Evolutionary conservation across 495 filamentous ascomycete genomes (phyloP).

Genomic region (Aspergillus bertholletiae): DNA sequence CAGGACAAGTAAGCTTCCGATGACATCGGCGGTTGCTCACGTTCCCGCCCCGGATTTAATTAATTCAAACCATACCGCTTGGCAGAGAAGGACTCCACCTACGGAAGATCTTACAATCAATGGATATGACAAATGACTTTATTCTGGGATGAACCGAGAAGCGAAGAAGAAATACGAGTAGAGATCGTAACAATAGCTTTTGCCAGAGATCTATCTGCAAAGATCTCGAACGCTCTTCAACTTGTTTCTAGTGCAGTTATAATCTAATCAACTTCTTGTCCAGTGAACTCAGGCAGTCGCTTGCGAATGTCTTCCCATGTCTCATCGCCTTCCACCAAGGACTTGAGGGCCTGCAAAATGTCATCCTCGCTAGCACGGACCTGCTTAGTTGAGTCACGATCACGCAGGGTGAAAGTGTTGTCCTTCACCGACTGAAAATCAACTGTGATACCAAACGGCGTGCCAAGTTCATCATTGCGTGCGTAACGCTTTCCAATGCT

Average conservation of each 20-base stretch:
- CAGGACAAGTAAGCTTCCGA: neutral
- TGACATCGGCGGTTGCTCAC: neutral
- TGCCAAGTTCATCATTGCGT: conserved; percentile 65
- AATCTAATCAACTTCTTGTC: conserved; percentile 60
- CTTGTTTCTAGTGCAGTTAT: neutral
- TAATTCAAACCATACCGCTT: neutral
- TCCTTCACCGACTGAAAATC: conserved; percentile 70
- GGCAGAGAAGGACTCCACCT: neutral
- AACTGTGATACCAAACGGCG: conserved; percentile 63
- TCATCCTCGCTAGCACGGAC: conserved; percentile 64
- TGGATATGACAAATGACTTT: neutral
- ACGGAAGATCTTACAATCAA: neutral
- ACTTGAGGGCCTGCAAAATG: conserved; percentile 58
- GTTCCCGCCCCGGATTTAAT: conserved; percentile 29
- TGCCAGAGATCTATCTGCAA: too few species aligned
- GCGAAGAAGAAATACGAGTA: too few species aligned
- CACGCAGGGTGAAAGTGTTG: conserved; percentile 63
- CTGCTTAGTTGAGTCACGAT: conserved; percentile 65
- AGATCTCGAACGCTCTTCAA: too few species aligned
- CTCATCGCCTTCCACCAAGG: conserved; percentile 58
- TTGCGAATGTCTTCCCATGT: conserved; percentile 60
- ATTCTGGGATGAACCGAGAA: too few species aligned
- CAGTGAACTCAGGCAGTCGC: conserved; percentile 63
- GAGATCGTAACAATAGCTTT: too few species aligned
- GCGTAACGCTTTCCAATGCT: conserved; percentile 69